A percentile compares a stretch with the other conserved stretches of the same genome.
phyloP scores from a whole-genome alignment of 2,329 filamentous ascomycete genomes.

The Aspergillus hiratsukae region DNA sequence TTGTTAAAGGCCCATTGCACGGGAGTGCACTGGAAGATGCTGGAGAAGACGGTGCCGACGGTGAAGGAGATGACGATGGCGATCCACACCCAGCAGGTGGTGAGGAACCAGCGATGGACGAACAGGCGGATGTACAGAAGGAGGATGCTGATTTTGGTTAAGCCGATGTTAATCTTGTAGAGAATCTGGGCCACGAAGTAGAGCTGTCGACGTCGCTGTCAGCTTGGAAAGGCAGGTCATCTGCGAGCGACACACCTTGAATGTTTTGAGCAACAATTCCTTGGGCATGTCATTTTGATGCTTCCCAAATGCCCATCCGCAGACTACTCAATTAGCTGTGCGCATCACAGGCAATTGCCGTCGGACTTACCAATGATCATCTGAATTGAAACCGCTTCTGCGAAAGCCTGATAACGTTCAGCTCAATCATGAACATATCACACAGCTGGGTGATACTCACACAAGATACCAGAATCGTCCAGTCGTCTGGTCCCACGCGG shows the following conservation, averaged over 20 bases:
- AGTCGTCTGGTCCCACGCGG: conserved; percentile 15
- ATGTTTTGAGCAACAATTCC: conserved; percentile 6
- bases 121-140: conserved; percentile 20
- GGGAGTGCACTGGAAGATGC: conserved; percentile 21
- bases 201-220: conserved; percentile 3
- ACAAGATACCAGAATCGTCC: conserved; percentile 15
- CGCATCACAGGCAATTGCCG: not conserved
- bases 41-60: conserved; percentile 15
- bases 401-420: conserved; percentile 10
- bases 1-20: conserved; percentile 17
- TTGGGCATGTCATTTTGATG: conserved; percentile 11
- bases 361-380: conserved; percentile 13
- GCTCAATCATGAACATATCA: not conserved
- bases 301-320: conserved; percentile 19
- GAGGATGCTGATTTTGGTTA: conserved; percentile 23
- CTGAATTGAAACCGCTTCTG: conserved; percentile 18
- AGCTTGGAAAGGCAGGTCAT: not conserved
- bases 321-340: conserved; percentile 6
- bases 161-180: conserved; percentile 20
- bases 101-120: conserved; percentile 15
- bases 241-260: conserved; percentile 9
- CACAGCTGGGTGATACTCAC: not conserved
- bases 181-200: conserved; percentile 22
- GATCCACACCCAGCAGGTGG: conserved; percentile 14
- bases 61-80: conserved; percentile 18